A percentile compares a stretch with the other conserved stretches of the same genome.
Conservation (phyloP, 345 rosid genomes). For the Populus alba region DNA sequence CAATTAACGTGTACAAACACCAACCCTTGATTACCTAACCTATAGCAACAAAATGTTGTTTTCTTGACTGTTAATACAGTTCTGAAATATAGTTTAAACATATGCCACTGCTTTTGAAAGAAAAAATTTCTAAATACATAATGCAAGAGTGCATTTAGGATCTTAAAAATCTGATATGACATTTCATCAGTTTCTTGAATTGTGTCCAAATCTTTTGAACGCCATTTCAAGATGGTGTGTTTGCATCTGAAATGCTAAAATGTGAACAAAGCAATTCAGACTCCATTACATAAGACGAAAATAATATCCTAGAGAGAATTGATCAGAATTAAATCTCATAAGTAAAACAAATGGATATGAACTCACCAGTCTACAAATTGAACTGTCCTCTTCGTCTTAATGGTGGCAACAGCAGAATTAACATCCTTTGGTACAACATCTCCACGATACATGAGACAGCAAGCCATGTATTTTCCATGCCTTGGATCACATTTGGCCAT, state of each 20-base stretch:
- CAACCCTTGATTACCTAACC: too few species aligned
- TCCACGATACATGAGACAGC: conserved; percentile 83
- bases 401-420: conserved; percentile 67
- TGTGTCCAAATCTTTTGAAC: too few species aligned
- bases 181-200: too few species aligned
- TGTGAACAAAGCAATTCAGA: too few species aligned
- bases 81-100: too few species aligned
- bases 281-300: not conserved
- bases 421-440: conserved; percentile 83
- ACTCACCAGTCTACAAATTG: conserved; percentile 85
- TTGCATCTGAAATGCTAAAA: too few species aligned
- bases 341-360: not conserved
- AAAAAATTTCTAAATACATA: not conserved
- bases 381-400: conserved; percentile 75
- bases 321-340: not conserved
- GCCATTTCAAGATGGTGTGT: not conserved
- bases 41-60: too few species aligned
- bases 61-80: too few species aligned
- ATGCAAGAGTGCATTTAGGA: too few species aligned
- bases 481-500: conserved; percentile 91
- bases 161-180: too few species aligned
- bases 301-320: not conserved
- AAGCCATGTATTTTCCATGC: conserved; percentile 86
- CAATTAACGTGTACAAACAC: too few species aligned
- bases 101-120: too few species aligned